These are phyloP conservation scores for Talaromyces sp. DNA, from an alignment of 2,329 filamentous ascomycete genomes.

Conservation along the genomic window DNA sequence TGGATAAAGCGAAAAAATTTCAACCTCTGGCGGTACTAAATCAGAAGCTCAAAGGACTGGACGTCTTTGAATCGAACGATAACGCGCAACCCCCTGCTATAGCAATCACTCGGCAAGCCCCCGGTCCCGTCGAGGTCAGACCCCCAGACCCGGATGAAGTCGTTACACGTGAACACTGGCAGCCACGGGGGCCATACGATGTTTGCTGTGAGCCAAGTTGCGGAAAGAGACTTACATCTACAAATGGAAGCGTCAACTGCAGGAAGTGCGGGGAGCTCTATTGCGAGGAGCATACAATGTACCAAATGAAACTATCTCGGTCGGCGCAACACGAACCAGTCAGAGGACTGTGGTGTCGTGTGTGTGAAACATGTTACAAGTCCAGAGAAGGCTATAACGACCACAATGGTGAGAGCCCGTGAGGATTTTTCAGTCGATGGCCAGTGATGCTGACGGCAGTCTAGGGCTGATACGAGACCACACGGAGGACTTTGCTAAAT, in stretches of 20 bases:
- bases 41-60: slow-evolving; percentile 87
- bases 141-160: slow-evolving; percentile 79
- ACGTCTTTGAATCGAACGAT: slow-evolving; percentile 92
- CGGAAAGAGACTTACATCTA: slow-evolving; percentile 71
- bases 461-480: slow-evolving; percentile 67
- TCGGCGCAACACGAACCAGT: slow-evolving; percentile 87
- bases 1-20: slow-evolving; percentile 88
- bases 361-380: slow-evolving; percentile 99
- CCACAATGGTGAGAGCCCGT: slow-evolving; percentile 55
- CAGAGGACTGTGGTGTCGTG: slow-evolving; percentile 85
- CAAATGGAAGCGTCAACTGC: slow-evolving; percentile 87
- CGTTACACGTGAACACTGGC: slow-evolving; percentile 87
- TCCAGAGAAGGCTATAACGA: slow-evolving; percentile 95
- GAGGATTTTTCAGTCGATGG: neutral
- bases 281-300: slow-evolving; percentile 98
- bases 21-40: slow-evolving; percentile 88
- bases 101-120: slow-evolving; percentile 35
- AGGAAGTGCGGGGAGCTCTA: slow-evolving; percentile 89
- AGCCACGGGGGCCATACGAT: slow-evolving; percentile 71
- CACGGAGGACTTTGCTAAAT: slow-evolving; percentile 65
- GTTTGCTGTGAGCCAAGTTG: slow-evolving; percentile 84
- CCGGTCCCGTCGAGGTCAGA: slow-evolving; percentile 35
- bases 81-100: slow-evolving; percentile 49
- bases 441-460: neutral
- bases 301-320: slow-evolving; percentile 95